Evolutionary conservation across 1,284 basidiomycete species (phyloP).

Genomic region (Afroboletus lepidellus): DNA sequence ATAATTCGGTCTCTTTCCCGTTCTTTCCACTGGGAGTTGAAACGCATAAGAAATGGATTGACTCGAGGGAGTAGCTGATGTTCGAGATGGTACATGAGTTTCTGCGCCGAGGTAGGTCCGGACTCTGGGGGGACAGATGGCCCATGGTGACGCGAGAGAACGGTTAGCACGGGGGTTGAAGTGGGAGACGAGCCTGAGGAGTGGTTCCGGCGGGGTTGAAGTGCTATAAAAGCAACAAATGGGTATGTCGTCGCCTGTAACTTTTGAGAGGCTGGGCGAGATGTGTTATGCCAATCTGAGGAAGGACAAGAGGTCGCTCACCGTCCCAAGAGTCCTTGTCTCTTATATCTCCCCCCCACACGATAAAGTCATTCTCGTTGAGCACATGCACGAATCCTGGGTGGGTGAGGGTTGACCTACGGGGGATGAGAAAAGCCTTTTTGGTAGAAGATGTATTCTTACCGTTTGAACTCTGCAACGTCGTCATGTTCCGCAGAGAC

Average conservation of each 20-base stretch:
- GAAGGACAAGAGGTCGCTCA: constrained; percentile 35
- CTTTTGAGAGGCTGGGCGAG: constrained; percentile 72
- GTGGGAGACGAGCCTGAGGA: constrained; percentile 40
- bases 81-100: constrained; percentile 65
- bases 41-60: constrained; percentile 65
- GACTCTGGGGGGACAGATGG: constrained; percentile 47
- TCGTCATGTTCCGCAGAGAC: constrained; percentile 91
- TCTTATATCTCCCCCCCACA: constrained; percentile 80
- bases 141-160: constrained; percentile 85
- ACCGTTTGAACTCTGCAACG: constrained; percentile 83
- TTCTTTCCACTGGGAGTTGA: constrained; percentile 48
- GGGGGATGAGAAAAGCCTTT: constrained; percentile 1
- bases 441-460: constrained; percentile 15
- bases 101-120: constrained; percentile 59
- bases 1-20: constrained; percentile 67
- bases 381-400: constrained; percentile 56
- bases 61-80: constrained; percentile 78
- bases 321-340: constrained; percentile 84
- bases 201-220: constrained; percentile 67
- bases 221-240: constrained; percentile 86
- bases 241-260: constrained; percentile 89
- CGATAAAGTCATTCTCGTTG: constrained; percentile 57
- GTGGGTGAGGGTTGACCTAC: constrained; percentile 76
- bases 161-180: constrained; percentile 57
- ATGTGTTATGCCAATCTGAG: constrained; percentile 1